These are phyloP conservation scores for Colletotrichum sp. DNA, from an alignment of 2,329 filamentous ascomycete species.

Conservation along the genomic window DNA sequence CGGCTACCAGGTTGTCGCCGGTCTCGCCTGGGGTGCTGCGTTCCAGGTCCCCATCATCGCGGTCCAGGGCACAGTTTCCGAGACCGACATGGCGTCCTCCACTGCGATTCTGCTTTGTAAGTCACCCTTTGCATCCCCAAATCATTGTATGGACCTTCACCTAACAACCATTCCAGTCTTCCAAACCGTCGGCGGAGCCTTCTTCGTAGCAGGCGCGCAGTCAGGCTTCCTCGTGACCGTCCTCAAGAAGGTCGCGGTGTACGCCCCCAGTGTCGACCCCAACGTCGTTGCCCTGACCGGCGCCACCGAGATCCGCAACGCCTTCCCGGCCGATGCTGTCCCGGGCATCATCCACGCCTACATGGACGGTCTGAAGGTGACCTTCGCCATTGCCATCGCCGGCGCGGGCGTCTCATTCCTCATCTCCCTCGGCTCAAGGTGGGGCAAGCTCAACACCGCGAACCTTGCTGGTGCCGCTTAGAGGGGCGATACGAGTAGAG, in stretches of 20 bases:
- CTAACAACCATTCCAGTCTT: slow-evolving; percentile 34
- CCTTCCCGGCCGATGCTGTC: slow-evolving; percentile 53
- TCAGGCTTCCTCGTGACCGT: slow-evolving; percentile 51
- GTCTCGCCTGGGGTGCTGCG: slow-evolving; percentile 48
- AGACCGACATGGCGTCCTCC: slow-evolving; percentile 48
- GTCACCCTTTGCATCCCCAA: background rate
- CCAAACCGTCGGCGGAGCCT: slow-evolving; percentile 55
- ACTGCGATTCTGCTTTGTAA: slow-evolving; percentile 49
- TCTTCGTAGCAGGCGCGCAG: slow-evolving; percentile 53
- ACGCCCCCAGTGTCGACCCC: slow-evolving; percentile 41
- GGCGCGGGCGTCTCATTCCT: slow-evolving; percentile 45
- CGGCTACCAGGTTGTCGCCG: slow-evolving; percentile 56
- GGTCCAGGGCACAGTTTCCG: slow-evolving; percentile 43
- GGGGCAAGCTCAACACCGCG: slow-evolving; percentile 28
- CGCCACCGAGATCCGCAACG: slow-evolving; percentile 59
- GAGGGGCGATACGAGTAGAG: background rate
- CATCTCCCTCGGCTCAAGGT: slow-evolving; percentile 36
- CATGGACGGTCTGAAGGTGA: slow-evolving; percentile 66
- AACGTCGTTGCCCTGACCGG: slow-evolving; percentile 43
- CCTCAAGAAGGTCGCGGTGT: slow-evolving; percentile 33
- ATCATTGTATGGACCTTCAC: too few species aligned
- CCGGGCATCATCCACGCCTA: slow-evolving; percentile 63
- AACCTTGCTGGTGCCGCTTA: slow-evolving; percentile 8
- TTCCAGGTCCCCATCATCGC: slow-evolving; percentile 57
- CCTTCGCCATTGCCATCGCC: slow-evolving; percentile 60